These are phyloP conservation scores for Termitomyces sp. DNA, from an alignment of 768 basidiomycete genomes.

Conservation along the genomic window DNA sequence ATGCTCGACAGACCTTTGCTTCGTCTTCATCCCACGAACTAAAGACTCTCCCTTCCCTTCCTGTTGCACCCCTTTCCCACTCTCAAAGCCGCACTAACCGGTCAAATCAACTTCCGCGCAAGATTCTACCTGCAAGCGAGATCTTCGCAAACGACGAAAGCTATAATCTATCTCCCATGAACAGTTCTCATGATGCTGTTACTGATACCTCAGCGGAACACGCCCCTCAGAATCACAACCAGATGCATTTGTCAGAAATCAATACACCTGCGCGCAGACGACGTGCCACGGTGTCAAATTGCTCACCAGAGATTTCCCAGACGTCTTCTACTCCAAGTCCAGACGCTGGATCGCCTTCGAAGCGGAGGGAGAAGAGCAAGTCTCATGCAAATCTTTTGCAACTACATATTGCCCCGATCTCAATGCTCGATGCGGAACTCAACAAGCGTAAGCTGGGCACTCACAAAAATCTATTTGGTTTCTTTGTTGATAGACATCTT, in stretches of 20 bases:
- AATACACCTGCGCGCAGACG: conserved; percentile 40
- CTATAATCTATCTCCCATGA: conserved; percentile 27
- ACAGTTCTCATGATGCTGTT: conserved; percentile 24
- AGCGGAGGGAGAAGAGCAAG: conserved; percentile 58
- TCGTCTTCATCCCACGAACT: conserved; percentile 39
- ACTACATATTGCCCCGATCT: conserved; percentile 61
- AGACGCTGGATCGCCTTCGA: conserved; percentile 49
- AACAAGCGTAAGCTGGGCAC: conserved; percentile 43
- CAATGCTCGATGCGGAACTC: conserved; percentile 59
- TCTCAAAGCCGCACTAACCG: conserved; percentile 35
- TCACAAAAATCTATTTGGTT: neutral
- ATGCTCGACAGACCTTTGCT: conserved; percentile 71
- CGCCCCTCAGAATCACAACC: conserved; percentile 18
- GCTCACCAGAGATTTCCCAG: conserved; percentile 42
- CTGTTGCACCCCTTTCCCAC: conserved; percentile 51
- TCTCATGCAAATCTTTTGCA: conserved; percentile 60
- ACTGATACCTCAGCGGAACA: conserved; percentile 16
- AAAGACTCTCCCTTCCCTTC: conserved; percentile 54
- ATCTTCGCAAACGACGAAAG: conserved; percentile 52
- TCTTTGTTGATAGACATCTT: neutral
- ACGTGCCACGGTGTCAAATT: conserved; percentile 64
- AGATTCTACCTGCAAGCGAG: conserved; percentile 58
- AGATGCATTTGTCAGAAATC: conserved; percentile 26
- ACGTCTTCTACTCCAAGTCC: conserved; percentile 21
- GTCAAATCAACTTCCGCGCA: conserved; percentile 55